phyloP scores from a whole-genome alignment of 495 filamentous ascomycete genomes.

The Hypoxylon subgilvum region DNA sequence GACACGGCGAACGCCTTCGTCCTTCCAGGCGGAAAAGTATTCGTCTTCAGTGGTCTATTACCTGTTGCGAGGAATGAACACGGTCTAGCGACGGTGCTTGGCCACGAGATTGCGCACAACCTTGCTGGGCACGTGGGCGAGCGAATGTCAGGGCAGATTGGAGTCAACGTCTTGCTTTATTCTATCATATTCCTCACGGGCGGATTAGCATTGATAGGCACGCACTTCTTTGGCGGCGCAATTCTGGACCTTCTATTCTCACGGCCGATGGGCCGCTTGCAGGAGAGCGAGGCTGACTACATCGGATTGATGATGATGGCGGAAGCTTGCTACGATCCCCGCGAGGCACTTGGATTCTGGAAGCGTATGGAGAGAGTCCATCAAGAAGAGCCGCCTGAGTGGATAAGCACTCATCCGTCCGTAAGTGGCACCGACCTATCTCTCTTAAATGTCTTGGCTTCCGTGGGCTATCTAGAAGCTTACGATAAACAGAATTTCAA shows the following conservation, averaged over 20 bases:
- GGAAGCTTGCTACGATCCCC: slow-evolving; percentile 70
- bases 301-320: slow-evolving; percentile 79
- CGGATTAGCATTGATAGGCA: slow-evolving; percentile 52
- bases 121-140: slow-evolving; percentile 82
- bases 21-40: slow-evolving; percentile 90
- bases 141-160: slow-evolving; percentile 67
- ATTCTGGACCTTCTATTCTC: slow-evolving; percentile 68
- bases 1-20: slow-evolving; percentile 80
- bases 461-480: slow-evolving; percentile 6
- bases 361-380: slow-evolving; percentile 71
- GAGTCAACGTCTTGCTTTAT: slow-evolving; percentile 61
- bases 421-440: slow-evolving; percentile 50
- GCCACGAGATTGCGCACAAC: slow-evolving; percentile 95
- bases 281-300: slow-evolving; percentile 77
- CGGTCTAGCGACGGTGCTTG: slow-evolving; percentile 81
- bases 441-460: neutral
- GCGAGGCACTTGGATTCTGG: slow-evolving; percentile 77
- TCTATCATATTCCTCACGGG: slow-evolving; percentile 57
- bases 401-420: slow-evolving; percentile 86
- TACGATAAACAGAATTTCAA: slow-evolving; percentile 61
- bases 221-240: slow-evolving; percentile 48
- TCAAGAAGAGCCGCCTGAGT: slow-evolving; percentile 67
- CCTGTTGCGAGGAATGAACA: slow-evolving; percentile 73
- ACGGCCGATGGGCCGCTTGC: slow-evolving; percentile 71
- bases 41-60: slow-evolving; percentile 86